Evolutionary conservation across 805 yeast species (phyloP), one percentile per base, ranked within the genome.

Genomic region (Scheffersomyces stipitis): DNA sequence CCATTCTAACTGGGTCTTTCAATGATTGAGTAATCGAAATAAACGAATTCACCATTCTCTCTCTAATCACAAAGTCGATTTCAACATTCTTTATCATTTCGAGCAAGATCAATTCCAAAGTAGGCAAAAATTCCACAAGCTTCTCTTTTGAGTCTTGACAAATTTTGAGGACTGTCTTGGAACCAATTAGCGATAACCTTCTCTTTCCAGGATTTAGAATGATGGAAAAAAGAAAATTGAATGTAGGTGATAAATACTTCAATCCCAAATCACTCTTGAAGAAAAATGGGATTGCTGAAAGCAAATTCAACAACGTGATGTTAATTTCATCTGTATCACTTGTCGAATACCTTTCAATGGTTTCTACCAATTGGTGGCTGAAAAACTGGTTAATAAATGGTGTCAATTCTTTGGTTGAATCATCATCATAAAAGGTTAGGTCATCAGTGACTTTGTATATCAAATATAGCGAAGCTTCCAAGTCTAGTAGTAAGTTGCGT

Each of bases 401-500:
- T 1, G 56, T 36, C 5, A 69, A 45, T 3, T 37, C 37, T 2
- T 54, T 51, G 23, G 52, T 56, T 1, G 65, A 55, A 23, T 58
- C 60, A 30, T 60, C 55, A 31, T 58, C 70, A 46, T 66, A 64
- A 33, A 66, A 67, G 5, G 69, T 54, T 26, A 80, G 64, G 41
- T 79, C 78, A 10, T 73, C 76, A 3, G 83, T 71, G 7, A 86
- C 64, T 14, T 78, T 70, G 44, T 66, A 74, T 5, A 86, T 46
- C 10, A 85, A 62, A 54, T 64, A 86, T 33, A 86, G 54, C 0
- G 86, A 75, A 1, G 82, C 73, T 52, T 86, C 95, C 3, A 81
- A 58, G 31, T 73, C 77, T 9, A 50, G 44, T 45, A 75, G 51
- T 15, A 15, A 4, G 10, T 31, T 32, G 7, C 12, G 9, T 4